Conservation (phyloP, 2,329 filamentous ascomycete genomes). For the Diaporthe nobilis region DNA sequence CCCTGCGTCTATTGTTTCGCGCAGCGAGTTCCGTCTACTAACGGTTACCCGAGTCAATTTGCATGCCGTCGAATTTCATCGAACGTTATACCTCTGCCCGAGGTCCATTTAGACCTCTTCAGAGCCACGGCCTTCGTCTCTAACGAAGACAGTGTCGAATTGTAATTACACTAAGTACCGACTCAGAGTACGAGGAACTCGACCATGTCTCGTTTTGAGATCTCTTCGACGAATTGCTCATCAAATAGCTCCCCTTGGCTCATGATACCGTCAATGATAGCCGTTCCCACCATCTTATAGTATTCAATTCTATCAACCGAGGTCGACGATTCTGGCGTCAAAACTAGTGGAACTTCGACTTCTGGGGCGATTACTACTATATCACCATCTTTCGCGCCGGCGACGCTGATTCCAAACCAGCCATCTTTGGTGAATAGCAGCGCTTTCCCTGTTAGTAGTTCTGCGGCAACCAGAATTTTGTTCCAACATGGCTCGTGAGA, state of each 20-base stretch:
- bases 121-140: too few species aligned
- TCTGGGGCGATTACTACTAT: background rate
- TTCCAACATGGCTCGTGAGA: background rate
- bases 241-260: conserved; percentile 6
- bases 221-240: background rate
- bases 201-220: background rate
- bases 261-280: conserved; percentile 24
- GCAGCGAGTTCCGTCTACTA: too few species aligned
- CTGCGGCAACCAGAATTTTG: background rate
- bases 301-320: too few species aligned
- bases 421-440: conserved; percentile 17
- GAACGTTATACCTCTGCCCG: too few species aligned
- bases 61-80: too few species aligned
- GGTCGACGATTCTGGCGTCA: background rate
- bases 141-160: too few species aligned
- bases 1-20: too few species aligned
- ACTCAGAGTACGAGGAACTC: background rate
- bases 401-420: conserved; percentile 5
- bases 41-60: too few species aligned
- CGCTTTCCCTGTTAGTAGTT: background rate
- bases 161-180: conserved; percentile 51
- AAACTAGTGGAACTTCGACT: background rate
- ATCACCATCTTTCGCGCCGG: conserved; percentile 6
- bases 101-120: too few species aligned
- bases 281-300: conserved; percentile 30